Percentiles rank a stretch among this genome's conserved stretches.
Conservation (phyloP, 2,329 filamentous ascomycete genomes). For the Coniochaeta sp. region DNA sequence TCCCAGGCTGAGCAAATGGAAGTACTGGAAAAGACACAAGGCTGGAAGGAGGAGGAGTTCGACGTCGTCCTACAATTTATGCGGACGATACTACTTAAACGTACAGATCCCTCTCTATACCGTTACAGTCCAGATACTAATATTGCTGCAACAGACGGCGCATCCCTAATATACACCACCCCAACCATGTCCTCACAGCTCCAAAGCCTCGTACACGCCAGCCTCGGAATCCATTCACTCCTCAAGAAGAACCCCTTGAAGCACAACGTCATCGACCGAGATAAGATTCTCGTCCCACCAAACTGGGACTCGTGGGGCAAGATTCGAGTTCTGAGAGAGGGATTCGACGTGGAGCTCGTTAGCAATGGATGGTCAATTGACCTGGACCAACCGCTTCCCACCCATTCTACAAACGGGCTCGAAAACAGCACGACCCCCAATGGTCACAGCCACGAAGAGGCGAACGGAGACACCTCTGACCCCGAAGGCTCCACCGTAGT, state of each 20-base stretch:
- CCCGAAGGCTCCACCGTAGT: constrained; percentile 56
- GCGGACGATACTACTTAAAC: constrained; percentile 79
- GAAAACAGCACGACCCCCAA: constrained; percentile 14
- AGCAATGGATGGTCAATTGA: constrained; percentile 82
- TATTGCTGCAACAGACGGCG: constrained; percentile 52
- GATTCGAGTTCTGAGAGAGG: constrained; percentile 83
- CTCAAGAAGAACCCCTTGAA: constrained; percentile 72
- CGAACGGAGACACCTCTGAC: constrained; percentile 15
- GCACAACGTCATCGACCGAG: constrained; percentile 86
- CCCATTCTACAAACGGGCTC: constrained; percentile 13
- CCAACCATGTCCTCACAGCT: constrained; percentile 70
- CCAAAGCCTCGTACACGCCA: constrained; percentile 74
- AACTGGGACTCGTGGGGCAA: constrained; percentile 99
- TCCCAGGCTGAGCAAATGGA: constrained; percentile 82
- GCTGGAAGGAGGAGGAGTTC: constrained; percentile 95
- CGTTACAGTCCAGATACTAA: constrained; percentile 4
- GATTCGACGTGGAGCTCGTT: constrained; percentile 83
- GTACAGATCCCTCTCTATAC: constrained; percentile 38
- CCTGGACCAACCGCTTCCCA: constrained; percentile 52
- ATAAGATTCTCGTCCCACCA: constrained; percentile 88
- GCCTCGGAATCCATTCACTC: constrained; percentile 76
- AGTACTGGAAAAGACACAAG: constrained; percentile 75
- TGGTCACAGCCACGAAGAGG: constrained; percentile 10
- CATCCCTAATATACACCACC: constrained; percentile 78
- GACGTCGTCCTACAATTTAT: constrained; percentile 92